Percentiles rank a stretch among this genome's conserved stretches.
phyloP scores from a whole-genome alignment of 1,139 yeast genomes.

The Geotrichum cucujoidarum region DNA sequence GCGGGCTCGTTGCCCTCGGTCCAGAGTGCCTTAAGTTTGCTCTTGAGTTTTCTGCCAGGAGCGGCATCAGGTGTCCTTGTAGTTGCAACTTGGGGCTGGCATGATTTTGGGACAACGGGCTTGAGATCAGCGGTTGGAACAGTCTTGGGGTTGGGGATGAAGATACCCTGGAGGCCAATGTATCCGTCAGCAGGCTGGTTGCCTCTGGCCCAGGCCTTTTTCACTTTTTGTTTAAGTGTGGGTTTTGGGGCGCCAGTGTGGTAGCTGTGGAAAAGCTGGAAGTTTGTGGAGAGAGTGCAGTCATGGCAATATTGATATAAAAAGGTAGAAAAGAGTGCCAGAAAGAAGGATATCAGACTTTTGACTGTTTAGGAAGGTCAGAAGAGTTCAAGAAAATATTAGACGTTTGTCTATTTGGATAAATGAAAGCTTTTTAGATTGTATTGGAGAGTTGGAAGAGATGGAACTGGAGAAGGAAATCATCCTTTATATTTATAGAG shows the following conservation, averaged over 20 bases:
- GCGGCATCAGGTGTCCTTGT: no score
- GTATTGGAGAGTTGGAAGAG: no score
- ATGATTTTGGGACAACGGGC: no score
- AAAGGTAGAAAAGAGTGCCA: background rate
- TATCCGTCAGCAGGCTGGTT: background rate
- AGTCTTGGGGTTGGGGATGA: background rate
- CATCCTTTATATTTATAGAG: no score
- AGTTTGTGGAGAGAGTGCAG: background rate
- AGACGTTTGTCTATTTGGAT: no score
- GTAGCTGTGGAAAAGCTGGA: background rate
- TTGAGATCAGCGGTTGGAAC: no score
- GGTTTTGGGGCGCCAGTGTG: background rate
- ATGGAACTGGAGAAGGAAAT: no score
- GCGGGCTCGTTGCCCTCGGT: background rate
- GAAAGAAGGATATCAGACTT: background rate
- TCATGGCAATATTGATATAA: no score
- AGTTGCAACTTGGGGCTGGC: no score
- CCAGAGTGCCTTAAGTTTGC: slow-evolving; percentile 2
- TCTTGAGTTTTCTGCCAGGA: background rate
- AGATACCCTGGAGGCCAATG: background rate
- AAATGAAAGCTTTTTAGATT: no score
- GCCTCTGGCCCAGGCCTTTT: background rate
- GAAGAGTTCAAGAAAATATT: no score
- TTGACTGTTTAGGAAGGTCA: no score
- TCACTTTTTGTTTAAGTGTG: background rate